Base-by-base conservation (phyloP, 2,329 filamentous ascomycete genomes). In the Verticillium longisporum region DNA sequence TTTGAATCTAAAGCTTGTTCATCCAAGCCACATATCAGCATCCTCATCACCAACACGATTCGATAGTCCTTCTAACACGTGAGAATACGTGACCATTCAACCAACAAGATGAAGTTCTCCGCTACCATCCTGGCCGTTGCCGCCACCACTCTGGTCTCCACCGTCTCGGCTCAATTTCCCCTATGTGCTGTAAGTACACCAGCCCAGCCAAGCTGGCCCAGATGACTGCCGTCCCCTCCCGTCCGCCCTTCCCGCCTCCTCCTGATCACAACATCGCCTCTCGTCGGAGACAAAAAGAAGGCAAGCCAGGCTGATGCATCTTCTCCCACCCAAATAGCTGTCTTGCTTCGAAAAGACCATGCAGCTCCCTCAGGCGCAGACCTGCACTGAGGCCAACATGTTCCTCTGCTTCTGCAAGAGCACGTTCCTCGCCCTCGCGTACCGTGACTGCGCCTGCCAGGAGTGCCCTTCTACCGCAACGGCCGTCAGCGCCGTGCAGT, bases 331-430 rank as follows among this genome's bases (percentile, higher is more conserved):
- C 32, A 21, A 31, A 18, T 45, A 63, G 62, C 59, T 64, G 56
- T 61, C 57, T 61, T 72, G 70, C 61, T 71, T 72, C 62, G 63
- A 66, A 56, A 60, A 60, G 1, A 65, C 70, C 31, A 65, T 71
- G 59, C 66, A 65, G 11, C 69, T 69, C 13, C 66, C 68, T 36
- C 70, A 70, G 32, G 69, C 70, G 0, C 62, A 65, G 32, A 61
- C 61, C 3, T 71, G 70, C 58, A 72, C 67, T 54, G 70, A 72
- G 60, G 63, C 62, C n/a, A 69, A 66, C 31, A 71, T 70, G 65
- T 72, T 71, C 59, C 64, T 69, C 13, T 72, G 70, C 65, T 71
- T 71, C 66, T 71, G 70, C 61, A 69, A 67, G 10, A 65, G 62
- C 60, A 59, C 66, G 14, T 56, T 57, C 0, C 66, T 70, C 2